Conservation (phyloP, 495 filamentous ascomycete species). For the Antarctomyces pellizariae region DNA sequence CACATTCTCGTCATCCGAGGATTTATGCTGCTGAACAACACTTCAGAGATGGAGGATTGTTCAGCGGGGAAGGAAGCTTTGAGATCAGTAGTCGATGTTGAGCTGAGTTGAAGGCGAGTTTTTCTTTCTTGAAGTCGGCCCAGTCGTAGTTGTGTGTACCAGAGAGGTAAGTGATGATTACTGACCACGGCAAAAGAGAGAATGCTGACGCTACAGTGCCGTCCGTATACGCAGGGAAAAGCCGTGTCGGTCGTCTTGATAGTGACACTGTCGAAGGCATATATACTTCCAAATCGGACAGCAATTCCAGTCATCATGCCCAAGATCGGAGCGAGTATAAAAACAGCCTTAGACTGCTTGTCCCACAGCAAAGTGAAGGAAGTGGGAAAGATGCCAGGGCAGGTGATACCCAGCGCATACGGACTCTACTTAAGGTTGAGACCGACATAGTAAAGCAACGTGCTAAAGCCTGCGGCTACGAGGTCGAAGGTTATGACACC, state of each 20-base stretch:
- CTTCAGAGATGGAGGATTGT: too few species aligned
- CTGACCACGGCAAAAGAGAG: constrained; percentile 17
- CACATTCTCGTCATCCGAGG: too few species aligned
- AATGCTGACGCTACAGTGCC: constrained; percentile 10
- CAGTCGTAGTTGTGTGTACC: constrained; percentile 17
- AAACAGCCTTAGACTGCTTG: constrained; percentile 37
- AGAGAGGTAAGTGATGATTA: constrained; percentile 14
- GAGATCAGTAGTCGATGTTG: too few species aligned
- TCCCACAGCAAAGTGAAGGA: constrained; percentile 44
- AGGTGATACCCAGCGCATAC: constrained; percentile 50
- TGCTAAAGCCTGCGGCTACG: constrained; percentile 17
- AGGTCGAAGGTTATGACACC: constrained; percentile 21
- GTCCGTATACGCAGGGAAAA: background rate
- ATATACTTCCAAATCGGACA: constrained; percentile 36
- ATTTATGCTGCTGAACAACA: too few species aligned
- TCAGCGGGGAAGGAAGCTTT: too few species aligned
- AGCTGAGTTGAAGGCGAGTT: too few species aligned
- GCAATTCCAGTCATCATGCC: constrained; percentile 36
- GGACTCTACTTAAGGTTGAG: constrained; percentile 33
- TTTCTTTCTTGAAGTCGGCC: constrained; percentile 17
- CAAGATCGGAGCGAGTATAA: constrained; percentile 33
- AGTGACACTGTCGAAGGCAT: background rate
- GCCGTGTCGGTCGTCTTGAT: background rate
- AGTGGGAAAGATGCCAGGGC: constrained; percentile 42
- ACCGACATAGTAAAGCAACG: constrained; percentile 18